Evolutionary conservation across 495 filamentous ascomycete genomes (phyloP), one percentile per base, ranked within the genome.

Genomic region (Daldinia childiae): DNA sequence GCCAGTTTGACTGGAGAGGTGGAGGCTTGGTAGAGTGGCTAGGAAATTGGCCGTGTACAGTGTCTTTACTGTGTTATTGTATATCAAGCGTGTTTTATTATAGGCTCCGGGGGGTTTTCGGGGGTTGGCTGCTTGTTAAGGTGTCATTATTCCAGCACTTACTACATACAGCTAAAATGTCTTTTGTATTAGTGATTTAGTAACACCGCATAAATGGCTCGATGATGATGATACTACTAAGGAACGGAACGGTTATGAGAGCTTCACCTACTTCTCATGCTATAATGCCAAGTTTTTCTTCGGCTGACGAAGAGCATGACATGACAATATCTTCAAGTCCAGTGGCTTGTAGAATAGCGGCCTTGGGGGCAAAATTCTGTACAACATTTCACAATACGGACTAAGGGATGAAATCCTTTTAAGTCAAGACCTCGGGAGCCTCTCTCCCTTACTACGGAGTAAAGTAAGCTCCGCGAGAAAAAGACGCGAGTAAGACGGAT

Each of bases 1-100:
- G 66, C 56, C 12, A 74, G 71, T 38, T 27, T 74, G 34, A 74
- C 71, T 29, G 71, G 71, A 1, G 71, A 74, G 24, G 71, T 74
- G 30, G 71, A 74, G 29, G 57, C 62, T 34, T 74, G 71, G 71
- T 74, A 52, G 69, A 24, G 15, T 17, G 29, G 27, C 30, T 2
- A 8, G 29, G 1, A 32, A 54, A 8, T 4, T 50, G 24, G 24
- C 26, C 38, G 21, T 45, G 21, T 39, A 54, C 34, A 63, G 48
- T 55, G 7, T 58, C 21, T 56, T 58, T 43, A 39, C 41, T 32
- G 41, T 45, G 56, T 62, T 62, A 45, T 43, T 60, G 34, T 59
- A 59, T 59, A 45, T 60, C 36, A 60, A 45, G 62, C 57, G 62
- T 41, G 24, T 56, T 60, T 55, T 50, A 27, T 41, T 62, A 58